A percentile compares a stretch with the other conserved stretches of the same genome.
These are phyloP conservation scores for Diphasiastrum complanatum DNA, from an alignment of 83 land plant species.

Conservation along the genomic window DNA sequence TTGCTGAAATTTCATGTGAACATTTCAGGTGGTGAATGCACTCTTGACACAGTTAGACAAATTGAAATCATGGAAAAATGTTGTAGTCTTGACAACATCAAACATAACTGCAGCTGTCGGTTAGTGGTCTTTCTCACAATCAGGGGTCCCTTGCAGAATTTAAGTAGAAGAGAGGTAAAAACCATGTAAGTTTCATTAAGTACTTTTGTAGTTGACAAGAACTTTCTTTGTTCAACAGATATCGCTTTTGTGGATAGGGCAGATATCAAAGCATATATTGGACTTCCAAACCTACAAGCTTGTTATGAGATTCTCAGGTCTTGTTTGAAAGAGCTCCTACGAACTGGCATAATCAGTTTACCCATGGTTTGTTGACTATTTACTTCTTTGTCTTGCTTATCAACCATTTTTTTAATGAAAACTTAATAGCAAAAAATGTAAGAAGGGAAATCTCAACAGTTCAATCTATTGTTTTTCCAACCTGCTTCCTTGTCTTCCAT, in stretches of 20 bases:
- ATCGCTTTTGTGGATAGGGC: slow-evolving; percentile 97
- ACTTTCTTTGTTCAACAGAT: slow-evolving; percentile 44
- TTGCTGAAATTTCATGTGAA: slow-evolving; percentile 1
- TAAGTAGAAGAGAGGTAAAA: not conserved
- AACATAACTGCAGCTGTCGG: slow-evolving; percentile 89
- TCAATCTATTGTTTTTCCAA: not conserved
- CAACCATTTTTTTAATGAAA: not conserved
- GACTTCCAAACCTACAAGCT: slow-evolving; percentile 78
- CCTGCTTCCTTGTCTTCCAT: slow-evolving; percentile 8
- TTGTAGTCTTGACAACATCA: slow-evolving; percentile 82
- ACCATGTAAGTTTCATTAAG: not conserved
- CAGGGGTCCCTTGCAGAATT: not conserved
- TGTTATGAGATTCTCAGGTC: slow-evolving; percentile 84
- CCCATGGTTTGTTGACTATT: slow-evolving; percentile 21
- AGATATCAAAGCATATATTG: slow-evolving; percentile 89
- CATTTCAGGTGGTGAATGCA: slow-evolving; percentile 90
- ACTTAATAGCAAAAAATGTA: not conserved
- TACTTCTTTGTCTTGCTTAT: not conserved
- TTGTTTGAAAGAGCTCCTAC: slow-evolving; percentile 64
- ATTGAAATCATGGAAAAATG: slow-evolving; percentile 72
- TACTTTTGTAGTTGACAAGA: not conserved
- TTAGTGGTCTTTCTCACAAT: slow-evolving; percentile 22
- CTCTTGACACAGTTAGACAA: slow-evolving; percentile 86
- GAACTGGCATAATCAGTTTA: slow-evolving; percentile 45
- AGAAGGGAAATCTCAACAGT: slow-evolving; percentile 3